phyloP scores from a whole-genome alignment of 495 filamentous ascomycete species.

The Cudoniella acicularis region DNA sequence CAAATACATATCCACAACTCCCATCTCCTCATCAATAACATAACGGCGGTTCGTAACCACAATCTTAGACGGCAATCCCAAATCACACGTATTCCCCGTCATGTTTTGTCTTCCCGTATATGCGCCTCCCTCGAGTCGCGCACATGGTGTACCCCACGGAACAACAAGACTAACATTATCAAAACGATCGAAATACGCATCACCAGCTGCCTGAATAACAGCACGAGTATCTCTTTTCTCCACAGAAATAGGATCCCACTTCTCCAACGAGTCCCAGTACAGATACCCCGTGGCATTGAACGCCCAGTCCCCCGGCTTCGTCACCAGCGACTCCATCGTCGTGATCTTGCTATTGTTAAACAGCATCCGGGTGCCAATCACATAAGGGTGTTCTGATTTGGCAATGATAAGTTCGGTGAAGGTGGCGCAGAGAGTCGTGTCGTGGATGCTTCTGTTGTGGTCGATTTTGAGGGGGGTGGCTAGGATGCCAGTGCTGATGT shows the following conservation, averaged over 20 bases:
- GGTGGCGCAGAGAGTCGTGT: slow-evolving; percentile 35
- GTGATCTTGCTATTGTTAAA: slow-evolving; percentile 9
- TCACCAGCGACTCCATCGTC: slow-evolving; percentile 17
- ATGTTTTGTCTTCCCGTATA: slow-evolving; percentile 31
- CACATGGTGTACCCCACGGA: slow-evolving; percentile 44
- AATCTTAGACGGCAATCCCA: slow-evolving; percentile 30
- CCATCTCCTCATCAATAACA: slow-evolving; percentile 42
- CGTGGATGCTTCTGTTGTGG: slow-evolving; percentile 35
- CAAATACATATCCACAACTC: slow-evolving; percentile 38
- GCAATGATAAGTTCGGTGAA: slow-evolving; percentile 37
- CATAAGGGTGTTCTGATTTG: slow-evolving; percentile 21
- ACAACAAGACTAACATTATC: slow-evolving; percentile 35
- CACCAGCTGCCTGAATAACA: slow-evolving; percentile 41
- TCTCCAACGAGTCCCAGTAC: slow-evolving; percentile 33
- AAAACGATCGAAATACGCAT: slow-evolving; percentile 45
- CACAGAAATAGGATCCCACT: slow-evolving; percentile 38
- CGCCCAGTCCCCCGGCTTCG: slow-evolving; percentile 24
- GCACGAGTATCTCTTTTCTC: slow-evolving; percentile 35
- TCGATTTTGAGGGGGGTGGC: slow-evolving; percentile 34
- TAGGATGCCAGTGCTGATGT: slow-evolving; percentile 31
- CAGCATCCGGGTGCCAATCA: slow-evolving; percentile 21
- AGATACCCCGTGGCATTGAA: slow-evolving; percentile 29
- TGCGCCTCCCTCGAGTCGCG: slow-evolving; percentile 43
- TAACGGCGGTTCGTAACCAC: slow-evolving; percentile 34
- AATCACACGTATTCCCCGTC: slow-evolving; percentile 30